Evolutionary conservation across 129 eudicot genomes (phyloP), one percentile per base, ranked within the genome.

Genomic region (Flaveria linearis): DNA sequence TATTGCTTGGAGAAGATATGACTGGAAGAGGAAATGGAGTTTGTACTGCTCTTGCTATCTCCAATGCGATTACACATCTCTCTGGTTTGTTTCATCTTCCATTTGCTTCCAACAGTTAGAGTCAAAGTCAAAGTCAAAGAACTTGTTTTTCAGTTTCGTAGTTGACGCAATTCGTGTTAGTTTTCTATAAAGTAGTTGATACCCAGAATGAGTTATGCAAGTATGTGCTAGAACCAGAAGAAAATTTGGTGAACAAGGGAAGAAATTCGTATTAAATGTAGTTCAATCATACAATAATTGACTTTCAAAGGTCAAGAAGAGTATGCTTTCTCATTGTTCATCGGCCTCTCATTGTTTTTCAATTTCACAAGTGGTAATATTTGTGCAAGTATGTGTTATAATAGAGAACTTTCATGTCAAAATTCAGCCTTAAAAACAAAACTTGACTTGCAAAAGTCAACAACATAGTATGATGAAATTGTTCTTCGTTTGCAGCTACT

Each of bases 1-100:
- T 91, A 75, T 79, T 91, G 49, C 92, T 91, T 18, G 97, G 97
- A 61, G 92, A 90, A 80, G 96, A 90, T 75, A 85, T 90, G 92
- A 77, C 92, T 7, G 96, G 96, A 20, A 87, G 92, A 83, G 90
- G 92, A 22, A 85, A 86, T 28, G 96, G 92, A 72, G 96, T 90
- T 13, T 85, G 82, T 53, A 81, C 92, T 43, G 97, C 97, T 57
- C 84, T 91, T 63, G 92, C 97, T 23, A 85, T 91, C 79, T 91
- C 94, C 52, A 91, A 91, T 82, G 90, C 97, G 53, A 91, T 91
- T 3, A 88, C 97, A 49, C 82, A 87, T 86, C 97, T 91, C 61
- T 86, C 89, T 46, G 96, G 96, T 87, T 73, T 25, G 82, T 86
- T 58, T 20, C 17, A 50, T 56, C 66, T 75, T 75, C 77, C 46